These are phyloP conservation scores for Ogataea corticis DNA, from an alignment of 805 yeast genomes.

Conservation along the genomic window DNA sequence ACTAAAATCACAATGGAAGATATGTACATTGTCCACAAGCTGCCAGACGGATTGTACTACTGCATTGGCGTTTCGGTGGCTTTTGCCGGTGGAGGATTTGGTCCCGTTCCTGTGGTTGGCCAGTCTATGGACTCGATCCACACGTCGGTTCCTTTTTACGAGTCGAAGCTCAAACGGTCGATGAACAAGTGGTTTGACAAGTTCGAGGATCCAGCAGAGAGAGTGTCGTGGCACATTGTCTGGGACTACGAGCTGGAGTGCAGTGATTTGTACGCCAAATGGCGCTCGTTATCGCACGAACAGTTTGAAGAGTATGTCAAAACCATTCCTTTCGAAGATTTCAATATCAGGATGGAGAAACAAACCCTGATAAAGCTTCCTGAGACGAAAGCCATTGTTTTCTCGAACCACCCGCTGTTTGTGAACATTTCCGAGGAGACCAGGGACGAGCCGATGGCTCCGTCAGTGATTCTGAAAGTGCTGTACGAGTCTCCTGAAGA, in stretches of 20 bases:
- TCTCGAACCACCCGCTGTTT: constrained; percentile 36
- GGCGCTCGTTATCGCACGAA: constrained; percentile 39
- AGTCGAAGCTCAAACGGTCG: constrained; percentile 45
- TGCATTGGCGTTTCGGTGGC: constrained; percentile 53
- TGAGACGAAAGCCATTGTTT: constrained; percentile 34
- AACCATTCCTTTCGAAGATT: constrained; percentile 39
- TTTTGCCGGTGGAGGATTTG: constrained; percentile 55
- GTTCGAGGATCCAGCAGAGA: constrained; percentile 45
- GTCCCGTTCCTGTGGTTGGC: constrained; percentile 34
- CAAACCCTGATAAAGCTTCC: constrained; percentile 50
- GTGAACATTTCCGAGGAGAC: constrained; percentile 40
- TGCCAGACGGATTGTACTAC: constrained; percentile 39
- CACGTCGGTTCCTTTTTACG: constrained; percentile 48
- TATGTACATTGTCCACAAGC: constrained; percentile 41
- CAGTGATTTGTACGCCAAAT: constrained; percentile 31
- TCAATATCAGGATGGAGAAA: constrained; percentile 47
- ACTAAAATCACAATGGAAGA: constrained; percentile 53
- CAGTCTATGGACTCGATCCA: constrained; percentile 46
- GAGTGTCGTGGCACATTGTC: constrained; percentile 51
- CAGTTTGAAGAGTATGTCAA: constrained; percentile 33
- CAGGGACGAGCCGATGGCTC: constrained; percentile 50
- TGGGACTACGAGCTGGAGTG: constrained; percentile 45
- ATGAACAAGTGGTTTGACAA: constrained; percentile 53
- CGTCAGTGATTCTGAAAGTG: constrained; percentile 42
- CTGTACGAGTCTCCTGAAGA: constrained; percentile 47